Conservation (phyloP, 2,329 filamentous ascomycete species). For the Fusarium subtropicale region DNA sequence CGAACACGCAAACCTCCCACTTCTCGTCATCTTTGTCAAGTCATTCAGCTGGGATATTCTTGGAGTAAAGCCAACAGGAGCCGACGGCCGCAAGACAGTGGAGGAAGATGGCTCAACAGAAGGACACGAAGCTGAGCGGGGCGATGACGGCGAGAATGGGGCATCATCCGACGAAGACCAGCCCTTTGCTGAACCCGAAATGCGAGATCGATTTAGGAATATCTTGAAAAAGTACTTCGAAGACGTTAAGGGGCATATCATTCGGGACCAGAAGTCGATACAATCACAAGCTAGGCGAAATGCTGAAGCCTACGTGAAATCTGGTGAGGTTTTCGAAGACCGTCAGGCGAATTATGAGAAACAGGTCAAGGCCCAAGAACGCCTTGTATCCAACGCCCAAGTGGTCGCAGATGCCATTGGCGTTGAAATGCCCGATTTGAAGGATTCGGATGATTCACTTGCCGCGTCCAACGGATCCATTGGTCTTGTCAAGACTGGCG, state of each 20-base stretch:
- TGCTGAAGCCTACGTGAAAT: slow-evolving; percentile 97
- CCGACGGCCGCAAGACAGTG: slow-evolving; percentile 84
- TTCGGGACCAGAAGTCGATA: slow-evolving; percentile 92
- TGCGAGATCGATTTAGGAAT: slow-evolving; percentile 87
- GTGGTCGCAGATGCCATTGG: slow-evolving; percentile 88
- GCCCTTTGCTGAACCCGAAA: slow-evolving; percentile 78
- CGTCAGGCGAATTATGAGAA: slow-evolving; percentile 96
- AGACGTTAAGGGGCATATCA: slow-evolving; percentile 87
- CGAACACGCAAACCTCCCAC: slow-evolving; percentile 88
- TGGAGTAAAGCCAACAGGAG: slow-evolving; percentile 76
- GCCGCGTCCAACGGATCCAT: slow-evolving; percentile 79
- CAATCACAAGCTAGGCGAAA: slow-evolving; percentile 90
- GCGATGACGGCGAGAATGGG: slow-evolving; percentile 49
- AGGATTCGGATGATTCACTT: slow-evolving; percentile 80
- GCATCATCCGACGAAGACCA: slow-evolving; percentile 66
- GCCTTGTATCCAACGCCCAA: slow-evolving; percentile 89
- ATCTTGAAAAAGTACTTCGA: slow-evolving; percentile 91
- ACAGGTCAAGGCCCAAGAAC: slow-evolving; percentile 90
- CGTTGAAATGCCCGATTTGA: slow-evolving; percentile 92
- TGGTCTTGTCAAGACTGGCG: slow-evolving; percentile 91
- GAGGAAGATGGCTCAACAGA: slow-evolving; percentile 80
- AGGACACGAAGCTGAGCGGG: slow-evolving; percentile 54
- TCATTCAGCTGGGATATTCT: slow-evolving; percentile 96
- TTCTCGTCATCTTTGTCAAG: slow-evolving; percentile 96
- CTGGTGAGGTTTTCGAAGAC: slow-evolving; percentile 97